Evolutionary conservation across 345 rosid species (phyloP), one percentile per base, ranked within the genome.

Genomic region (Conringia planisiliqua): DNA sequence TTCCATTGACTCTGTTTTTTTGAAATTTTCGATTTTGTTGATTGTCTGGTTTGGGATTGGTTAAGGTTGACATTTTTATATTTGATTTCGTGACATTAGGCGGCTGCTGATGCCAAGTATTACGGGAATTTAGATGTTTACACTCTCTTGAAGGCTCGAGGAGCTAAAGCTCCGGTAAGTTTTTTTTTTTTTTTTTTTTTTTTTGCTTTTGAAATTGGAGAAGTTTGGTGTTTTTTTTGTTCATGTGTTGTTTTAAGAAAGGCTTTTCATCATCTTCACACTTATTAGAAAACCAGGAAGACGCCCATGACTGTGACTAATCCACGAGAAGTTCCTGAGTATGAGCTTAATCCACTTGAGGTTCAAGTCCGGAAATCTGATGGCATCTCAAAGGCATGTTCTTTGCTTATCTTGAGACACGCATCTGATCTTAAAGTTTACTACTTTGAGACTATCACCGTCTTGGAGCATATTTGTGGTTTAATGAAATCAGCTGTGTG

Each of bases 301-400:
- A 94, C 99, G 3, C 99, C 99, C 2, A 95, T 94, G 98, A 40
- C 91, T 30, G 96, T 94, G 57, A 68, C 90, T 8, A 87, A 90
- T 82, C 88, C 98, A 77, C 80, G 88, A 63, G 95, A 90, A 82
- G 84, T 94, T 59, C 98, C 97, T 4, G 98, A 91, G 66, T 94
- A 94, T 62, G 97, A 94, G 85, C 97, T 94, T 46, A 87, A 90
- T 71, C 97, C 98, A 4, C 72, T 86, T 30, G 98, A 94, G 80
- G 85, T 94, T 83, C 98, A 87, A 75, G 86, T 94, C 47, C 82
- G 97, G 51, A 94, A 82, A 81, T 69, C 85, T 13, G 98, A 90
- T 62, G 97, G 93, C 44, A 87, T 90, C 76, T 64, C 96, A 71
- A 88, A 91, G 96, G 97, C 71, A 80, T 68, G 83, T 14, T 65